Evolutionary conservation across 495 filamentous ascomycete species (phyloP), one percentile per base, ranked within the genome.

Genomic region (Elaphomyces granulatus): DNA sequence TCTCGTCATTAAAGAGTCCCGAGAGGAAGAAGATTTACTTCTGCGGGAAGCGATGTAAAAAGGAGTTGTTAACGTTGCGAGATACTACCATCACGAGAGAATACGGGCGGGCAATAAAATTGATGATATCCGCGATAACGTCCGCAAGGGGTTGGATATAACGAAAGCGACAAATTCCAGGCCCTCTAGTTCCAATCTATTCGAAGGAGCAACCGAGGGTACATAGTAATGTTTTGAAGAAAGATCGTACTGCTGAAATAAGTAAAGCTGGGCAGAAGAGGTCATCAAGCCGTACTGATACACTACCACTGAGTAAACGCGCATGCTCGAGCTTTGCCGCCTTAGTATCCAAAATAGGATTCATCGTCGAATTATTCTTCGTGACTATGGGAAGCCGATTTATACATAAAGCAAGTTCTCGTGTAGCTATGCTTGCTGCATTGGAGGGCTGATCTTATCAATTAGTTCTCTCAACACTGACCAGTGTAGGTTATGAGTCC

Each of bases 401-500:
- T 65, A 61, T 36, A n/a, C n/a, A n/a, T 12, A 52, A 54, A 37
- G 64, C 62, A 40, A 67, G 57, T 42, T 63, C 61, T 32, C 49
- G 10, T 15, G 23, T 36, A 4, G 50, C 52, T 9, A 37, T 68
- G 36, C 51, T 69, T 39, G 42, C 45, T 38, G 61, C 56, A 10
- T 36, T 68, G 12, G 53, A 59, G 32, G 45, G 44, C 26, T 67
- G 49, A 6, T 12, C 23, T 28, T 28, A 6, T 28, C 6, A 28
- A 6, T 12, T 28, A 28, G 23, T 6, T 28, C 6, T 28, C 12
- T 12, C 23, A n/a, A n/a, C 12, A 28, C 23, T 28, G 12, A 28
- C 23, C n/a, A 61, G 66, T 44, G 28, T 48, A 54, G 56, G 59
- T 12, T 48, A 66, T 46, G 28, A 66, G 34, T 61, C 53, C 7